Evolutionary conservation across 2,329 filamentous ascomycete genomes (phyloP), one percentile per base, ranked within the genome.

Genomic region (Curvularia lunata): DNA sequence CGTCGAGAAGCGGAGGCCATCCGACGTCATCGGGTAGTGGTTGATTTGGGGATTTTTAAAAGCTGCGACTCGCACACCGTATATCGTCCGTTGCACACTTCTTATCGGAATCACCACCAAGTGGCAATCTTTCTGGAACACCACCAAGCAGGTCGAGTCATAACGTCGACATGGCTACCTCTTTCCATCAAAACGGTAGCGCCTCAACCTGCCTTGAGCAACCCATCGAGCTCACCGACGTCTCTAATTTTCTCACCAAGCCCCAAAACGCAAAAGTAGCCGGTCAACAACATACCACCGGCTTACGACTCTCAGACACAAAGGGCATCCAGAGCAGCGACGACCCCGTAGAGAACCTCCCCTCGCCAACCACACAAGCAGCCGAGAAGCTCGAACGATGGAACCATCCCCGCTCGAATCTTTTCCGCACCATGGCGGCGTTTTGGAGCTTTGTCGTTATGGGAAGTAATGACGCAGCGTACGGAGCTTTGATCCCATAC

Each of bases 391-490:
- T 79, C 16, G 84, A 89, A 67, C 78, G 73, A 73, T 91, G 89
- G 89, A 90, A 90, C 66, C 75, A 78, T n/a, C 83, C 88, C 0
- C 73, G 77, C 8, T 78, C 80, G 41, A 91, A 88, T 69, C 76
- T 84, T 4, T 86, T 79, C 64, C 83, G 87, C 38, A 85, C 85
- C 45, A 74, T 84, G 34, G 81, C 85, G 0, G 83, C 86, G 3
- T 85, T 88, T 65, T 85, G 84, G 75, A 82, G 83, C 5, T 86
- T 91, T 62, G 77, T 87, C 19, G 79, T 90, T 30, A 85, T 89
- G 79, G 89, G 89, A 6, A 83, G 88, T 77, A 89, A 89, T 66
- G 89, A 91, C 75, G 88, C 84, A 9, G 84, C 85, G 23, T 82
- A 86, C 43, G 88, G 88, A 52, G 78, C 80, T 18, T 73, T 83